Evolutionary conservation across 208 protist species (phyloP).

Genomic region (Leishmania aethiopica): DNA sequence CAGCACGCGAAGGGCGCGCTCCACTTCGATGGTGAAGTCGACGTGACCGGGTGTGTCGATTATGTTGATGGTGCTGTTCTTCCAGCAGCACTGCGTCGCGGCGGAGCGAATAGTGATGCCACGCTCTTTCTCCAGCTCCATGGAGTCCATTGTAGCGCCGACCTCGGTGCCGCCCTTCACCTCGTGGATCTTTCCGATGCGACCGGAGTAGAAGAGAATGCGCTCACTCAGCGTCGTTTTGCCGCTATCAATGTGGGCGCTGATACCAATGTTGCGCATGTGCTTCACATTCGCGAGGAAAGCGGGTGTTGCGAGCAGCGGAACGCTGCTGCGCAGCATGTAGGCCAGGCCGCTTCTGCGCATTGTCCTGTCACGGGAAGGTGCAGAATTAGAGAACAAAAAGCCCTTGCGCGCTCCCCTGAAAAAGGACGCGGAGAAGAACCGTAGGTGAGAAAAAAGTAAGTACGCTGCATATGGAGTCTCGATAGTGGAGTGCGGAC

Average conservation of each 20-base stretch:
- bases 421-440: neutral
- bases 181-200: slow-evolving; percentile 98
- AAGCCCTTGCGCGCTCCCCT: neutral
- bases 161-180: slow-evolving; percentile 98
- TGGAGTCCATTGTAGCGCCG: slow-evolving; percentile 99
- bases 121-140: slow-evolving; percentile 99
- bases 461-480: too few relatives aligned
- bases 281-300: slow-evolving; percentile 76
- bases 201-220: slow-evolving; percentile 98
- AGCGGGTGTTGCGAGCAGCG: slow-evolving; percentile 64
- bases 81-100: slow-evolving; percentile 97
- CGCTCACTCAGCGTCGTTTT: slow-evolving; percentile 99
- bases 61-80: slow-evolving; percentile 97
- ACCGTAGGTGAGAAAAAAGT: neutral
- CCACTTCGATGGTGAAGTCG: slow-evolving; percentile 99
- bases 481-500: neutral
- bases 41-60: slow-evolving; percentile 99
- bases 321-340: slow-evolving; percentile 38
- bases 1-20: slow-evolving; percentile 97
- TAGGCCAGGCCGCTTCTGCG: slow-evolving; percentile 25
- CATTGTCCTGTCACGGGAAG: slow-evolving; percentile 31
- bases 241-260: slow-evolving; percentile 99
- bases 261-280: slow-evolving; percentile 97
- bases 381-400: neutral
- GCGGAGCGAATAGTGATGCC: slow-evolving; percentile 99